Base-by-base conservation (phyloP, 176 grass and related monocot species). In the Leersia perrieri region DNA sequence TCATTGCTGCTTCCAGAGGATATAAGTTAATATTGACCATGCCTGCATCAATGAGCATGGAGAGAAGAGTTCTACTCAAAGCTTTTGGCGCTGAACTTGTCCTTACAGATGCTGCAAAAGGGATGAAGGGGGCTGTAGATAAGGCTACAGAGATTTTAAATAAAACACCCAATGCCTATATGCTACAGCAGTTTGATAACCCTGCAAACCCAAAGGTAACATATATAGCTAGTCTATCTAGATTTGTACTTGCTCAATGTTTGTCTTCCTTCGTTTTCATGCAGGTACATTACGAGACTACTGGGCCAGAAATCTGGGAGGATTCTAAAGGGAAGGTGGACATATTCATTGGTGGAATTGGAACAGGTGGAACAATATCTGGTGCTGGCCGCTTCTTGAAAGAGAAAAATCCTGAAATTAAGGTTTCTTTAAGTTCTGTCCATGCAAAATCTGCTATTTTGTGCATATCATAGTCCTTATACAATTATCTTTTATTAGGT, bases 111-210 rank as follows among this genome's bases (percentile, higher is more conserved):
- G 94, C 95, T 14, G 75, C 95, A 38, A 98, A 98, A 66, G 95
- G 95, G 74, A 98, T 95, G 95, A 95, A 91, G 70, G 95, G 95
- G 13, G 92, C 95, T 40, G 73, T 98, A 63, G 92, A 90, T 69
- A 98, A 98, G 80, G 95, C 92, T 64, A 90, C 91, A 12, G 88
- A 94, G 78, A 98, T 98, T 85, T 86, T 94, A 40, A 89, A 88
- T 32, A 98, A 93, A 66, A 98, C 92, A 29, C 86, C 92, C 3
- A 71, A 92, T 79, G 63, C 95, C 14, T 98, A 89, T 42, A 98
- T 95, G 95, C 95, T 98, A 41, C 88, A 95, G 80, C 95, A 98
- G 76, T 98, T 95, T 82, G 95, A 98, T 41, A 95, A 98, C 82
- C 88, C 95, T 81, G 88, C 95, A 61, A 98, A 98, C 78, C 95